phyloP scores from a whole-genome alignment of 176 grass and related monocot species.

The Zoysia pacifica region DNA sequence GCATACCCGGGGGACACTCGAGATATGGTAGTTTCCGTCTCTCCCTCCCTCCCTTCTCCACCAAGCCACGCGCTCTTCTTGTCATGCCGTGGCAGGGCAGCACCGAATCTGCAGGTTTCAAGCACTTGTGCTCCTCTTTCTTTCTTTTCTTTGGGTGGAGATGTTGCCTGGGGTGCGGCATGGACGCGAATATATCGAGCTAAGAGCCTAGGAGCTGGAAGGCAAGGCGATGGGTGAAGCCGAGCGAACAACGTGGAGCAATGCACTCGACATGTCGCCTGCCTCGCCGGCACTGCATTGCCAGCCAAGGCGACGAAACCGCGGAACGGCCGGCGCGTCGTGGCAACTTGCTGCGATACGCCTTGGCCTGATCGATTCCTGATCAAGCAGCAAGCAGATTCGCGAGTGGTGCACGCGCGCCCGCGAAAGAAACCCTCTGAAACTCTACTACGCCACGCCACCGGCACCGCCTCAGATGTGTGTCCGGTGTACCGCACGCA shows the following conservation, averaged over 20 bases:
- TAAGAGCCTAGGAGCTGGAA: background rate
- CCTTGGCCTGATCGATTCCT: background rate
- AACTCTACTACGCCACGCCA: too few relatives aligned
- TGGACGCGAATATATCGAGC: slow-evolving; percentile 31
- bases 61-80: slow-evolving; percentile 26
- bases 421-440: too few relatives aligned
- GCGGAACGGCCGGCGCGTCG: background rate
- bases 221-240: background rate
- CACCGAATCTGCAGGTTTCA: slow-evolving; percentile 5
- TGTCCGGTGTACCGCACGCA: background rate
- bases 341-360: background rate
- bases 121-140: background rate
- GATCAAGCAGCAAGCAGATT: background rate
- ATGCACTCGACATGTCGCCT: slow-evolving; percentile 1
- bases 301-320: background rate
- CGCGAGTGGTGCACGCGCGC: background rate
- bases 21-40: slow-evolving; percentile 3
- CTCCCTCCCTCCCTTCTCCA: background rate
- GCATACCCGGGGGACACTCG: slow-evolving; percentile 22
- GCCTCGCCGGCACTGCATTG: background rate
- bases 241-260: background rate
- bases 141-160: too few relatives aligned
- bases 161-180: background rate
- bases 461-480: background rate
- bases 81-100: background rate